Evolutionary conservation across 83 land plant genomes (phyloP), one percentile per base, ranked within the genome.

Genomic region (Picea abies): DNA sequence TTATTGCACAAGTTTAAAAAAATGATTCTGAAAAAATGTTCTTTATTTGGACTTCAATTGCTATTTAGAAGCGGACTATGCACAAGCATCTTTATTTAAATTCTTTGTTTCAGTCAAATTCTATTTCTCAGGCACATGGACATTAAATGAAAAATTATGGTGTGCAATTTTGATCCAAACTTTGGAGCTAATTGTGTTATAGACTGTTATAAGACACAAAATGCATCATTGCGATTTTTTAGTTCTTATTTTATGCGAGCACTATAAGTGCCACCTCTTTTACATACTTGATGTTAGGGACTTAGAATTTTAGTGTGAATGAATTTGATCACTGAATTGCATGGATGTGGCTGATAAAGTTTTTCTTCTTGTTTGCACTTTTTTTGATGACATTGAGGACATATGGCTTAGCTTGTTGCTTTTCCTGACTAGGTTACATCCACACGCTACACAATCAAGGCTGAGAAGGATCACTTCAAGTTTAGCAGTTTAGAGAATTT

Each of bases 401-500:
- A 63, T 29, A 17, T 81, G 17, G 79, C 23, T 76, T 20, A 49
- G 44, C 61, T 23, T 52, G 47, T 73, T 73, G 15, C 39, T 76
- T 60, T 76, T 25, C n/a, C 20, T 63, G 32, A 29, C 11, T 11
- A 96, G 99, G 98, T 97, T 37, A 95, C 95, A 44, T 95, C 98
- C 16, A 92, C 87, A 14, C 89, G 60, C 15, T 97, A 97, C 76
- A 88, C 89, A 20, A 94, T 97, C 52, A 87, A 83, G 82, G 99
- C 96, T 15, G 72, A 80, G 83, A 97, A 95, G 91, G 84, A 88
- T 69, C 98, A 97, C 80, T 97, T 92, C 84, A 89, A 86, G 68
- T 97, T 97, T 81, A 91, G 85, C 52, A 84, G 78, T 16, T 82
- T 97, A 63, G 86, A 90, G 79, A 91, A 95, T 44, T 95, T 94